Percentiles rank a stretch among this genome's conserved stretches.
These are phyloP conservation scores for Chaetomidium leptoderma DNA, from an alignment of 495 filamentous ascomycete genomes.

Conservation along the genomic window DNA sequence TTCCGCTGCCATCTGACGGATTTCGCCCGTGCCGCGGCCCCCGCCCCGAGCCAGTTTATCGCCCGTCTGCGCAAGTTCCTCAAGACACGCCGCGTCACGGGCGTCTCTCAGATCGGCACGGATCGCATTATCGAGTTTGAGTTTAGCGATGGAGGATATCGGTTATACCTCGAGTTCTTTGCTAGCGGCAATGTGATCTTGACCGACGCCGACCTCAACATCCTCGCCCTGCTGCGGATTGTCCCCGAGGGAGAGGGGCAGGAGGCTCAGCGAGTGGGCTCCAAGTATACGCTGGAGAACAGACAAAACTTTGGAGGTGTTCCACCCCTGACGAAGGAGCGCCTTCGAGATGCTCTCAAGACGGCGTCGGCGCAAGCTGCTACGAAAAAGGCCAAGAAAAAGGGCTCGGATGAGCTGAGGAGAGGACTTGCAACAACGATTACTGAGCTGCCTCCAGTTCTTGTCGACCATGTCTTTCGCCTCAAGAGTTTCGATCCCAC, in stretches of 20 bases:
- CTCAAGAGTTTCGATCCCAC: conserved; percentile 61
- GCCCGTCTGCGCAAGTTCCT: conserved; percentile 77
- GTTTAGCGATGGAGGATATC: conserved; percentile 86
- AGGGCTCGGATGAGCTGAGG: conserved; percentile 65
- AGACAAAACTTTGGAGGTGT: conserved; percentile 77
- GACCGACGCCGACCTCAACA: conserved; percentile 72
- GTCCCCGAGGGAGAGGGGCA: conserved; percentile 69
- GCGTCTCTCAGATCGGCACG: conserved; percentile 79
- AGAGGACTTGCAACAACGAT: conserved; percentile 77
- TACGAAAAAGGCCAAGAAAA: conserved; percentile 71
- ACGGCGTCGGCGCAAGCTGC: conserved; percentile 49
- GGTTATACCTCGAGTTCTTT: conserved; percentile 91
- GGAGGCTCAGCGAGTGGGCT: conserved; percentile 69
- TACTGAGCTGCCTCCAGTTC: conserved; percentile 76
- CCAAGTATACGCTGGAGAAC: conserved; percentile 73
- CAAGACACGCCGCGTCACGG: conserved; percentile 77
- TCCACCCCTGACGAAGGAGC: conserved; percentile 65
- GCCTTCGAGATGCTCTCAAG: conserved; percentile 64
- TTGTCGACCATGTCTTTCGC: conserved; percentile 81
- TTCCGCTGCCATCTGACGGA: conserved; percentile 93
- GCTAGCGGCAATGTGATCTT: conserved; percentile 88
- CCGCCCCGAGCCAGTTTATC: conserved; percentile 79
- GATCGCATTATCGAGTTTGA: conserved; percentile 89
- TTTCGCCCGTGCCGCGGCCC: conserved; percentile 79
- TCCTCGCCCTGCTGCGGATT: conserved; percentile 73